Evolutionary conservation across 257 asterid species (phyloP).

Genomic region (Solanum paucissectum): DNA sequence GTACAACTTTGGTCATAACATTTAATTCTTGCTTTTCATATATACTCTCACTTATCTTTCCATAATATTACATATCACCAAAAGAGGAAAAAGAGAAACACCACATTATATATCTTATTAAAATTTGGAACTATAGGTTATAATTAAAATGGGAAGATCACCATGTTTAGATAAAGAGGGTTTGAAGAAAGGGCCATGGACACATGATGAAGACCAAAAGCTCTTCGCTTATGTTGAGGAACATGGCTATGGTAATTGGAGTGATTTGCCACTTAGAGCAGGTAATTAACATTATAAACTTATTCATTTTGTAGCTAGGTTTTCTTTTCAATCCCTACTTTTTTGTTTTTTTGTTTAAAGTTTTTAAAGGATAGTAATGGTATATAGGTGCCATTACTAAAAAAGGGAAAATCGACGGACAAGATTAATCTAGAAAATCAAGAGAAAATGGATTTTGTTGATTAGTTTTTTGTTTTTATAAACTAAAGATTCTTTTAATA

Average conservation of each 20-base stretch:
- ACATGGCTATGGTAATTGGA: neutral
- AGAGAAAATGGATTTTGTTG: too few species aligned
- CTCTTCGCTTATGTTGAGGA: neutral
- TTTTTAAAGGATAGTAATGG: neutral
- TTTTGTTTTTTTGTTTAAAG: neutral
- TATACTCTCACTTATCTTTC: neutral
- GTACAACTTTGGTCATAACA: neutral
- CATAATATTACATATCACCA: neutral
- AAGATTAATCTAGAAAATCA: too few species aligned
- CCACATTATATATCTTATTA: neutral
- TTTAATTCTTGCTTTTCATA: neutral
- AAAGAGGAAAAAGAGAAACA: neutral
- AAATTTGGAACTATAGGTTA: neutral
- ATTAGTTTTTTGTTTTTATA: too few species aligned
- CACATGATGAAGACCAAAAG: neutral
- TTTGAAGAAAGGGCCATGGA: neutral
- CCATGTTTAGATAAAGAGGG: neutral
- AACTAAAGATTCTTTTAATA: too few species aligned
- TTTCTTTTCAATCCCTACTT: neutral
- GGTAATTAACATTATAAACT: neutral
- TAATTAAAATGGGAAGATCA: neutral
- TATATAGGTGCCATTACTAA: too few species aligned
- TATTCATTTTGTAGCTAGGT: neutral
- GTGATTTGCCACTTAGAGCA: neutral
- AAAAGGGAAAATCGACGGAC: too few species aligned